Conservation (phyloP, 1,284 basidiomycete species). For the Cutaneotrichosporon cavernicola region DNA sequence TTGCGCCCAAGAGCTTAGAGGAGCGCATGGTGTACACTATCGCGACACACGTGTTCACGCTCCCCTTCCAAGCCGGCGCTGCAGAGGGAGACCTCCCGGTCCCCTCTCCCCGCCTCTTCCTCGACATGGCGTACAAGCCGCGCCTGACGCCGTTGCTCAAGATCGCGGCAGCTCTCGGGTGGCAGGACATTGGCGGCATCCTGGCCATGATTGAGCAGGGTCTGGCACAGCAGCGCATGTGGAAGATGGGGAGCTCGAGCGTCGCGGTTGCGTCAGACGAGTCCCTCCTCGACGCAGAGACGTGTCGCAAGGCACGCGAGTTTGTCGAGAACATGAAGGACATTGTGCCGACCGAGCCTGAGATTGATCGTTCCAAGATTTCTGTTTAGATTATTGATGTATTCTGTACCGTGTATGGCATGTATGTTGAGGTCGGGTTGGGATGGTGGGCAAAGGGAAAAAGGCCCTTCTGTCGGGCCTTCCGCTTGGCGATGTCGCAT, state of each 20-base stretch:
- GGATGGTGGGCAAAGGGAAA: neutral
- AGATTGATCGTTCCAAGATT: conserved; percentile 6
- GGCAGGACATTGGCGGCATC: conserved; percentile 40
- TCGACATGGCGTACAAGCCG: conserved; percentile 52
- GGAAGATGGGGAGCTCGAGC: conserved; percentile 7
- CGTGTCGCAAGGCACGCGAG: conserved; percentile 2
- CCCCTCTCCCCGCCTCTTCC: conserved; percentile 32
- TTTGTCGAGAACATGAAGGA: conserved; percentile 9
- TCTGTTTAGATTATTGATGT: neutral
- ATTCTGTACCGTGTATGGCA: neutral
- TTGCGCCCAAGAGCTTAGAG: conserved; percentile 15
- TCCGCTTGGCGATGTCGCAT: no score
- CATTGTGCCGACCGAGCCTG: neutral
- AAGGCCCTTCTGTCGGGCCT: neutral
- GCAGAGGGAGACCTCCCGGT: neutral
- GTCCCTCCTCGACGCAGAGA: conserved; percentile 5
- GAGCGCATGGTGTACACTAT: conserved; percentile 26
- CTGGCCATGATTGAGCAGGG: conserved; percentile 53
- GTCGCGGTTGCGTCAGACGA: neutral
- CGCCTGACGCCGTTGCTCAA: conserved; percentile 42
- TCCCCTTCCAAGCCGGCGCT: conserved; percentile 5
- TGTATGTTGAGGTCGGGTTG: neutral
- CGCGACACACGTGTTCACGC: conserved; percentile 16
- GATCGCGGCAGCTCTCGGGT: conserved; percentile 32
- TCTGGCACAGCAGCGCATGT: conserved; percentile 38